These are phyloP conservation scores for Phytophthora hibernalis DNA, from an alignment of 352 stramenopile species.

Conservation along the genomic window DNA sequence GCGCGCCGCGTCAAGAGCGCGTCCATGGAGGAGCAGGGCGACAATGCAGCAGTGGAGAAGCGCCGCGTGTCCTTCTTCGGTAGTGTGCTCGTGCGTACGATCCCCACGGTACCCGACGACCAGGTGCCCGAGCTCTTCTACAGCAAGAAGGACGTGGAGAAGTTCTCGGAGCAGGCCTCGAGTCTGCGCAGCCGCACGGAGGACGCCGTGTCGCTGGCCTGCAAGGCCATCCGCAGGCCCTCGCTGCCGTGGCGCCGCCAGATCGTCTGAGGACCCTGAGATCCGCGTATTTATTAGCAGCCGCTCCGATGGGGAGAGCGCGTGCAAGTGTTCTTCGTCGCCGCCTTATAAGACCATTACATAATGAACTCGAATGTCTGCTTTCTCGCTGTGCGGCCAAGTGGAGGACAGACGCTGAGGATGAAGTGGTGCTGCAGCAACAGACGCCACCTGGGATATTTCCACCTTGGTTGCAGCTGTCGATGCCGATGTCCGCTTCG, in stretches of 20 bases:
- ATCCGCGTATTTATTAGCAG: constrained; percentile 32
- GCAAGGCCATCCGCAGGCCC: constrained; percentile 35
- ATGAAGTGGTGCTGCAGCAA: not conserved
- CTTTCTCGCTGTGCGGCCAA: constrained; percentile 2
- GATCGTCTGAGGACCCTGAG: constrained; percentile 26
- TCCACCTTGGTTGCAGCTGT: not conserved
- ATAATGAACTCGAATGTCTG: constrained; percentile 22
- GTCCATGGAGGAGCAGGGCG: constrained; percentile 40
- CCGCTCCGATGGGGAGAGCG: constrained; percentile 28
- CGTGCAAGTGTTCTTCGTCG: constrained; percentile 8
- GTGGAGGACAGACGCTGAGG: too few relatives aligned
- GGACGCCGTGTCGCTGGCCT: constrained; percentile 52
- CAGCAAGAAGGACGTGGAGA: constrained; percentile 65
- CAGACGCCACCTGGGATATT: not conserved
- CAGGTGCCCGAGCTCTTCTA: constrained; percentile 70
- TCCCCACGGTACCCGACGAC: constrained; percentile 56
- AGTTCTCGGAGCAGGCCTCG: constrained; percentile 61
- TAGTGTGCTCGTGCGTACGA: constrained; percentile 65
- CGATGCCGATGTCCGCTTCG: not conserved
- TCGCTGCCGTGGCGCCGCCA: constrained; percentile 40
- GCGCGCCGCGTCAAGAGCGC: constrained; percentile 37
- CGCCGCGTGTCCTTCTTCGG: constrained; percentile 69
- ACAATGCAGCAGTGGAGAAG: constrained; percentile 32
- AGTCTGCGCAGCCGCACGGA: constrained; percentile 64
- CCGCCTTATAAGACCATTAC: constrained; percentile 29